Evolutionary conservation across 2,329 filamentous ascomycete species (phyloP), one percentile per base, ranked within the genome.

Genomic region (Rutstroemia sp.): DNA sequence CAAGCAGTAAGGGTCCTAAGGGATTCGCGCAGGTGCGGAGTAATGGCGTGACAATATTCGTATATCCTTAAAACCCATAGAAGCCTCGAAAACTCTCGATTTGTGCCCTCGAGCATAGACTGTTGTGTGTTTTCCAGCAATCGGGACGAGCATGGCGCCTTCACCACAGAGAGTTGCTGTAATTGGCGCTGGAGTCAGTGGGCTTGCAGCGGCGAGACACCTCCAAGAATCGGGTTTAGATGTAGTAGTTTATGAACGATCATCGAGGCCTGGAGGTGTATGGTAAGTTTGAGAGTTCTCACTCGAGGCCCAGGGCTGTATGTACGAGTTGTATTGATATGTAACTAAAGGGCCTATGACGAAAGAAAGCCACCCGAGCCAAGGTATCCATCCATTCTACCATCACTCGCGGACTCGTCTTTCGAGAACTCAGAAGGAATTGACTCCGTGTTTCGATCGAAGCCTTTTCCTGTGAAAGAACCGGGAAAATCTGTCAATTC

Each of bases 191-290:
- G 76, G 77, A 3, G 74, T 80, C 36, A 77, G 74, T 57, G 77
- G 77, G 21, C 71, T 80, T 5, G 69, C 72, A 2, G 68, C 75
- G 46, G 76, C 75, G 30, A 72, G 72, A 16, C 74, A 79, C 68
- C 68, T 79, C n/a, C 68, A 72, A 27, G 66, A 67, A 47, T 68
- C 69, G 7, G 76, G 75, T 0, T 54, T 78, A 4, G 71, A 80
- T 8, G 76, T 81, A 1, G 76, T 73, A 0, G 73, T 83, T 0
- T 82, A 78, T 60, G 80, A 84, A 59, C 71, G 81, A 54, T 76
- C 73, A 4, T 70, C 70, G 53, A 73, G 70, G 16, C 72, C 75
- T n/a, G 80, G 81, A 2, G 80, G 81, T 14, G 73, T 81, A 27
- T 83, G 81, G 80, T 64, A 21, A 34, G 55, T 46, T 30, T 1